Base-by-base conservation (phyloP, 106 monocot species). In the Platanthera zijinensis region DNA sequence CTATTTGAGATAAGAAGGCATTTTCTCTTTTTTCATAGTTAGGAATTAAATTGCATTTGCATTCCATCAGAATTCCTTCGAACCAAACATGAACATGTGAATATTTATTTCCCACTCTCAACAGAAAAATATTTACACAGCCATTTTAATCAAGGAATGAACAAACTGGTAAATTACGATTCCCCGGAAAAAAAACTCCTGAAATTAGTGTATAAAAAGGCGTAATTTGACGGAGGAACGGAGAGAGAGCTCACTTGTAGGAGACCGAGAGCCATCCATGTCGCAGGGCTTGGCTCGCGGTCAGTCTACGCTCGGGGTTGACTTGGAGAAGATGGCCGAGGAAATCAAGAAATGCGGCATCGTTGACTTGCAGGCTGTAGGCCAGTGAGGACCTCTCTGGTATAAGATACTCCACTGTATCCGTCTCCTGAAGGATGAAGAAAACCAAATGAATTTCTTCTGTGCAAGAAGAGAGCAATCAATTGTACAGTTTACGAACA, bases 181-280 rank as follows among this genome's bases (percentile, higher is more conserved):
- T 10, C 3, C 10, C 1, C 0, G 13, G 10, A 6, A 66, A 8
- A 8, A 39, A 32, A 3, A 67, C 67, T 39, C 39, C 12, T 67
- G 32, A 39, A 30, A 11, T 67, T 10, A 39, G 12, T 30, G 18
- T 21, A 30, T 39, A 61, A 30, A 22, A 17, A 61, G 5, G 56
- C 14, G 74, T 10, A 51, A 25, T 8, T 25, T 18, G 18, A 57
- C 5, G 10, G 28, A 61, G 72, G 18, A 30, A 72, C 76, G 46
- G 19, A 48, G 14, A 48, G 18, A 39, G 32, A 39, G 39, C 70
- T 83, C 74, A 92, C 18, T 74, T 30, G 32, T 92, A 92, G 7
- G 80, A 52, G 68, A 81, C 78, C 8, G 87, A 87, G 74, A 92
- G 78, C 96, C 96, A 96, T 39, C 79, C 87, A 80, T 96, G 96